These are phyloP conservation scores for Ophiosphaerella narmari DNA, from an alignment of 2,329 filamentous ascomycete genomes.

Conservation along the genomic window DNA sequence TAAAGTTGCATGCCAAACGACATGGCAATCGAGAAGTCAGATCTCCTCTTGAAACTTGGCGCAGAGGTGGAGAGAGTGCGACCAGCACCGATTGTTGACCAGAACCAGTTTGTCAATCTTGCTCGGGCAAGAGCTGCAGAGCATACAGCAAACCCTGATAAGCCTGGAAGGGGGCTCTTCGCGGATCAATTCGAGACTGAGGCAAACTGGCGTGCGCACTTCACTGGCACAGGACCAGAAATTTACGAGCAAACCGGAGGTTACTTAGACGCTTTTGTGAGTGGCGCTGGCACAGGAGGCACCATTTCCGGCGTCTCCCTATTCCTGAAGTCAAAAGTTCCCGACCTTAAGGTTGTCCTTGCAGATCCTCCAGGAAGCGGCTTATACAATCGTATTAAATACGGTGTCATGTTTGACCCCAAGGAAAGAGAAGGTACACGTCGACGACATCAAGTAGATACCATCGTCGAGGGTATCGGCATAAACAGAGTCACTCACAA, in stretches of 20 bases:
- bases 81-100: conserved; percentile 91
- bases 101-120: conserved; percentile 91
- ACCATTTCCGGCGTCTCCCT: conserved; percentile 87
- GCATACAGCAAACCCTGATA: conserved; percentile 65
- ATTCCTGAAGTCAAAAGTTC: conserved; percentile 77
- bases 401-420: conserved; percentile 92
- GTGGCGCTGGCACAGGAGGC: conserved; percentile 91
- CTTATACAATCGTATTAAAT: conserved; percentile 86
- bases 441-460: conserved; percentile 88
- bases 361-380: conserved; percentile 95
- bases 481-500: conserved; percentile 94
- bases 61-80: conserved; percentile 90
- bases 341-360: conserved; percentile 71
- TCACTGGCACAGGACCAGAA: conserved; percentile 82
- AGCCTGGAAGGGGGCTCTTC: conserved; percentile 81
- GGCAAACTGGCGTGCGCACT: conserved; percentile 88
- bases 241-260: conserved; percentile 80
- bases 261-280: conserved; percentile 81
- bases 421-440: conserved; percentile 92
- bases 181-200: conserved; percentile 94
- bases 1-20: conserved; percentile 88
- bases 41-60: conserved; percentile 85
- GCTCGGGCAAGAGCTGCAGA: conserved; percentile 76
- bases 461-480: conserved; percentile 93
- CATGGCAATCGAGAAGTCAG: conserved; percentile 84